Conservation (phyloP, 1,139 yeast genomes). For the Saccharomyces pastorianus region DNA sequence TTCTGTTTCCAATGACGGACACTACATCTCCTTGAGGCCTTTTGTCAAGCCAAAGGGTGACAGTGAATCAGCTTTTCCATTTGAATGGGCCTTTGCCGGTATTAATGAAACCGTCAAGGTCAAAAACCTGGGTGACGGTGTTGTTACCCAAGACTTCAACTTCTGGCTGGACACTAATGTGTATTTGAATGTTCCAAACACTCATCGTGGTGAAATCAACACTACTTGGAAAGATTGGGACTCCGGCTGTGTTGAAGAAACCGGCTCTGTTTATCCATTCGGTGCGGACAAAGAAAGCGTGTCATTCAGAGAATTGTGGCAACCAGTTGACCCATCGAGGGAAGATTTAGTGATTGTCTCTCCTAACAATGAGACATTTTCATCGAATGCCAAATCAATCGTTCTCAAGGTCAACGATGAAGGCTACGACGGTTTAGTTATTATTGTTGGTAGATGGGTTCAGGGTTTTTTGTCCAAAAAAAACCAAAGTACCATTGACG, state of each 20-base stretch:
- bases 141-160: conserved; percentile 22
- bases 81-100: conserved; percentile 41
- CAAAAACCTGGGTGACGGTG: conserved; percentile 11
- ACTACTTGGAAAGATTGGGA: conserved; percentile 30
- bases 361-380: conserved; percentile 8
- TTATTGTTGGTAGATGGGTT: conserved; percentile 46
- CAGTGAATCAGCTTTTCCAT: conserved; percentile 30
- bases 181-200: conserved; percentile 21
- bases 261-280: conserved; percentile 27
- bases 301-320: conserved; percentile 30
- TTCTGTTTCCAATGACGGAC: conserved; percentile 28
- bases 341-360: conserved; percentile 17
- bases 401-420: conserved; percentile 32
- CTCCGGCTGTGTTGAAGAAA: conserved; percentile 28
- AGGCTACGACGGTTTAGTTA: conserved; percentile 37
- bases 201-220: conserved; percentile 24
- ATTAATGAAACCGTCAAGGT: conserved; percentile 18
- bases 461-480: conserved; percentile 45
- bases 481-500: conserved; percentile 16
- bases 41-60: conserved; percentile 22
- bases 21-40: conserved; percentile 33
- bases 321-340: conserved; percentile 26
- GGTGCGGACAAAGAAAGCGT: conserved; percentile 27
- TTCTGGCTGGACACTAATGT: conserved; percentile 28
- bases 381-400: conserved; percentile 20